These are phyloP conservation scores for Daldinia sp. DNA, from an alignment of 2,329 filamentous ascomycete genomes.

Conservation along the genomic window DNA sequence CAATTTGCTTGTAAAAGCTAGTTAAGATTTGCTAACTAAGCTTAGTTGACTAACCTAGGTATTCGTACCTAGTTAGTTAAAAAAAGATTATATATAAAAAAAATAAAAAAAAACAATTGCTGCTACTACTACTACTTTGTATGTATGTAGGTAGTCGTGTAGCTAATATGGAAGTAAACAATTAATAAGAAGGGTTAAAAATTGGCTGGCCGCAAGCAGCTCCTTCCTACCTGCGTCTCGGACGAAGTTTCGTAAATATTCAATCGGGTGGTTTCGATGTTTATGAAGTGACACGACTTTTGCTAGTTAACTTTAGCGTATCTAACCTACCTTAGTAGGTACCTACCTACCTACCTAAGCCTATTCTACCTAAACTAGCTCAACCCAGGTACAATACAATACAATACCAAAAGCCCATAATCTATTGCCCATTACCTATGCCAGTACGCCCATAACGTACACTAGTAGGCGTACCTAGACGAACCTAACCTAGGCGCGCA, in stretches of 20 bases:
- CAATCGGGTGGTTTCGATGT: constrained; percentile 29
- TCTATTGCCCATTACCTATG: no score
- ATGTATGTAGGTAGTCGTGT: not conserved
- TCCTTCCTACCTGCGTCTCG: constrained; percentile 21
- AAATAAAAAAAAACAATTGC: not conserved
- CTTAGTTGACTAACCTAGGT: no score
- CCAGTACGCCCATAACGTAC: no score
- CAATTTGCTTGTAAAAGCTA: no score
- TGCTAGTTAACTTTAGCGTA: not conserved
- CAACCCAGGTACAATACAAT: no score
- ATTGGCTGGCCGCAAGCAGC: not conserved
- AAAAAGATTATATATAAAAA: no score
- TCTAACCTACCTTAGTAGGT: not conserved
- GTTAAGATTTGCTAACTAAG: no score
- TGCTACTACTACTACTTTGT: no score
- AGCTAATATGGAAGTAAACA: not conserved
- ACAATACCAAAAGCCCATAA: no score
- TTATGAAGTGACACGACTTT: constrained; percentile 30
- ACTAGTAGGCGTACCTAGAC: not conserved
- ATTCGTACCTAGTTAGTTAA: no score
- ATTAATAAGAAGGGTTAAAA: no score
- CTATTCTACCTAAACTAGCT: constrained; percentile 13
- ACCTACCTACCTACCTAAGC: constrained; percentile 2
- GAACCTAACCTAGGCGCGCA: no score
- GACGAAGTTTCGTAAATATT: constrained; percentile 33